Evolutionary conservation across 2,329 filamentous ascomycete genomes (phyloP).

Genomic region (Pseudocercospora cruenta): DNA sequence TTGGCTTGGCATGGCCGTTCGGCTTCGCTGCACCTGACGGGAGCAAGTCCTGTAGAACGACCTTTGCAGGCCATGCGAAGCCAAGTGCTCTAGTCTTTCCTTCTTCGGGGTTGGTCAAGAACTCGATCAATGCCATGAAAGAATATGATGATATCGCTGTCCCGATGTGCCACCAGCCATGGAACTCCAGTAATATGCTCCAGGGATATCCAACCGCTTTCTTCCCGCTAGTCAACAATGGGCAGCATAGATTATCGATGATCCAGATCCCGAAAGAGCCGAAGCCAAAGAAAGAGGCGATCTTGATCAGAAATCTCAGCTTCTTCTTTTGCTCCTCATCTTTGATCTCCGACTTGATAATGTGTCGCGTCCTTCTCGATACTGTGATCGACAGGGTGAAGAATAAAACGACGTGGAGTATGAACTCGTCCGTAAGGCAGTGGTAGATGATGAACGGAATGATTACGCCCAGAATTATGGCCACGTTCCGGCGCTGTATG

Average conservation of each 20-base stretch:
- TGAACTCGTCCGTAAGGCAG: constrained; percentile 36
- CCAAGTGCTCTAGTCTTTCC: constrained; percentile 22
- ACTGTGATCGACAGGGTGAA: constrained; percentile 32
- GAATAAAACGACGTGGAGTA: constrained; percentile 33
- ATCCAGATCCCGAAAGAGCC: constrained; percentile 75
- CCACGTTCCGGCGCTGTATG: constrained; percentile 29
- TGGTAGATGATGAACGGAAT: constrained; percentile 35
- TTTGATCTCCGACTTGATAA: constrained; percentile 27
- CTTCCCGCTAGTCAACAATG: constrained; percentile 67
- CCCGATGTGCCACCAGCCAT: constrained; percentile 78
- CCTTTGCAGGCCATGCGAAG: constrained; percentile 32
- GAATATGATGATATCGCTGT: constrained; percentile 54
- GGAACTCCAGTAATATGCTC: constrained; percentile 73
- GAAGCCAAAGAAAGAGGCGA: constrained; percentile 24
- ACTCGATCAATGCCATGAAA: constrained; percentile 35
- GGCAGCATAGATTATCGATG: constrained; percentile 76
- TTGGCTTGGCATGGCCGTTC: background rate
- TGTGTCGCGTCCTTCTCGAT: constrained; percentile 20
- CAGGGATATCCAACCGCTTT: constrained; percentile 72
- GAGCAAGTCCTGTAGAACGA: constrained; percentile 23
- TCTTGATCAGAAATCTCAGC: constrained; percentile 48
- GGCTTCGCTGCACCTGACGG: background rate
- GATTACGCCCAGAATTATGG: constrained; percentile 31
- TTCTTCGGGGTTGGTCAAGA: constrained; percentile 25
- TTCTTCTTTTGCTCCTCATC: constrained; percentile 24